Percentiles rank a stretch among this genome's conserved stretches.
Conservation (phyloP, 768 basidiomycete genomes). For the Podaxis sp. region DNA sequence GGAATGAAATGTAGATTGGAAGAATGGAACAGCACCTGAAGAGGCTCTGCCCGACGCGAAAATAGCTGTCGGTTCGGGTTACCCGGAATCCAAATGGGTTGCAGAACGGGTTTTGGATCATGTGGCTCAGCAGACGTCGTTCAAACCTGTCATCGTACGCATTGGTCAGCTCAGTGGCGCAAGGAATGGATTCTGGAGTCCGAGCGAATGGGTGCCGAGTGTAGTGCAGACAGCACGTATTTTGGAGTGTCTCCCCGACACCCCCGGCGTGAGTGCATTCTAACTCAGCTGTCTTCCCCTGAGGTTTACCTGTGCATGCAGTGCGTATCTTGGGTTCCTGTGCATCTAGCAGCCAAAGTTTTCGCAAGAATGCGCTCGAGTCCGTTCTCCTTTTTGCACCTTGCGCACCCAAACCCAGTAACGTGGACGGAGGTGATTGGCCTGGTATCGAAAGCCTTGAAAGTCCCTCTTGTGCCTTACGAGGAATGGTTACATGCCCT, state of each 20-base stretch:
- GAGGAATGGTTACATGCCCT: slow-evolving; percentile 27
- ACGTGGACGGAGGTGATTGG: slow-evolving; percentile 22
- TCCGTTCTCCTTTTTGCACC: slow-evolving; percentile 18
- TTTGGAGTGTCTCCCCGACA: slow-evolving; percentile 31
- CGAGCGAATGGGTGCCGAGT: slow-evolving; percentile 42
- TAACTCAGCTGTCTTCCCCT: neutral
- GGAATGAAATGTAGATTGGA: slow-evolving; percentile 9
- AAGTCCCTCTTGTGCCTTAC: slow-evolving; percentile 30
- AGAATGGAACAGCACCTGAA: slow-evolving; percentile 23
- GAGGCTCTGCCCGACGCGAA: slow-evolving; percentile 20
- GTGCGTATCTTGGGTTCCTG: slow-evolving; percentile 30
- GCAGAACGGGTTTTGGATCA: slow-evolving; percentile 31
- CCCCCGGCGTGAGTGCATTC: slow-evolving; percentile 25
- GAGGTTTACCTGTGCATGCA: slow-evolving; percentile 6
- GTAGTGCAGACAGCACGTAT: slow-evolving; percentile 29
- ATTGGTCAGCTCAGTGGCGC: slow-evolving; percentile 46
- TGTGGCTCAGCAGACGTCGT: slow-evolving; percentile 25
- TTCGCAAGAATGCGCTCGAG: slow-evolving; percentile 20
- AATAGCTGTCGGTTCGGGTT: slow-evolving; percentile 32
- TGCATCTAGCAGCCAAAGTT: slow-evolving; percentile 26
- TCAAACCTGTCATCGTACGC: slow-evolving; percentile 34
- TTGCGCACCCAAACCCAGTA: slow-evolving; percentile 27
- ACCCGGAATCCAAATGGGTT: slow-evolving; percentile 42
- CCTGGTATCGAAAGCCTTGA: slow-evolving; percentile 21
- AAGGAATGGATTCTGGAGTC: slow-evolving; percentile 40